Conservation (phyloP, 169 alveolate species). For the Neospora caninum region DNA sequence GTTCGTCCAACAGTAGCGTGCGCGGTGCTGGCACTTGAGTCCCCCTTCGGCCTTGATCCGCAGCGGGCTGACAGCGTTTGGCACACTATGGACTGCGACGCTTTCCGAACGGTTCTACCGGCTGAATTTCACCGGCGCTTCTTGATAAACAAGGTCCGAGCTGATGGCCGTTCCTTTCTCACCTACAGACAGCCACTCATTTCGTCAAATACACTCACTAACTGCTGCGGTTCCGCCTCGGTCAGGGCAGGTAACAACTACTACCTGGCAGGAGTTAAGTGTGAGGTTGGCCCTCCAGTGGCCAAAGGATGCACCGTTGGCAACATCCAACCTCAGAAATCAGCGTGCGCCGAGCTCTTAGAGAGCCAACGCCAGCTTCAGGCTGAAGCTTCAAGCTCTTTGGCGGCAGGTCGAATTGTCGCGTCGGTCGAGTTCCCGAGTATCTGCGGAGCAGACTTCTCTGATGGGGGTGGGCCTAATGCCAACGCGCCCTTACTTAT, state of each 20-base stretch:
- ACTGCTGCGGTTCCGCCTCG: constrained; percentile 37
- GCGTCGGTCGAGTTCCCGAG: neutral
- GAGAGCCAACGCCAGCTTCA: too few relatives aligned
- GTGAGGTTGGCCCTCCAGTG: neutral
- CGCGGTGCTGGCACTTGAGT: neutral
- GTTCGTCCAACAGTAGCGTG: neutral
- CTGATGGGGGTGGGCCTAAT: neutral
- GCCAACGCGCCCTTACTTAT: neutral
- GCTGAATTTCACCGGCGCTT: constrained; percentile 29
- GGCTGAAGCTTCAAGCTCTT: neutral
- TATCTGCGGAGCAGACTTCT: constrained; percentile 3
- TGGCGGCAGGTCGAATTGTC: neutral
- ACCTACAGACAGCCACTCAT: constrained; percentile 20
- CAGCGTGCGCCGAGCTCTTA: too few relatives aligned
- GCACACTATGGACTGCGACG: neutral
- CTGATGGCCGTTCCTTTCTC: constrained; percentile 29
- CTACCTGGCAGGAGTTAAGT: constrained; percentile 32
- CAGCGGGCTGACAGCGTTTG: neutral
- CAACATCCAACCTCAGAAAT: neutral
- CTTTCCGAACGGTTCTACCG: neutral
- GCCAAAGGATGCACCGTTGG: neutral
- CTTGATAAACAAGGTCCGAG: neutral
- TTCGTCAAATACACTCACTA: neutral
- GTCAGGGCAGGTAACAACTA: neutral
- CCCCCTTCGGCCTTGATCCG: neutral